Conservation (phyloP, 768 basidiomycete genomes). For the Candolleomyces eurysporus region DNA sequence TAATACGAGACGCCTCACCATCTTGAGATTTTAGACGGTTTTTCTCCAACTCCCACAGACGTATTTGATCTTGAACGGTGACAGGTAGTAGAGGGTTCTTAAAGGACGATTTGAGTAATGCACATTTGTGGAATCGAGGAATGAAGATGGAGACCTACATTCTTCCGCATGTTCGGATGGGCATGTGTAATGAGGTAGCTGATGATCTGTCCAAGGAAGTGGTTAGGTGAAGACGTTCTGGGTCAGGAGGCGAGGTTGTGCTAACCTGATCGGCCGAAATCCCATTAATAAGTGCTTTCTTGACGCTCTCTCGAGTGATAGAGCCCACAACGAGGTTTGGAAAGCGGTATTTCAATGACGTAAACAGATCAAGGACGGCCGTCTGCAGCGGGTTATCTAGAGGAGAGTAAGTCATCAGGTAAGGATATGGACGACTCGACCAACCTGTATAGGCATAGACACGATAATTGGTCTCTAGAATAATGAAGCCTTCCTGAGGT, state of each 20-base stretch:
- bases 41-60: conserved; percentile 95
- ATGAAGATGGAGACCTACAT: conserved; percentile 42
- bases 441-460: conserved; percentile 96
- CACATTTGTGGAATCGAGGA: conserved; percentile 13
- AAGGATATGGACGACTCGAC: conserved; percentile 19
- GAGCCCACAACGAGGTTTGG: conserved; percentile 96
- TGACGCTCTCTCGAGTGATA: conserved; percentile 93
- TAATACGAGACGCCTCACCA: conserved; percentile 48
- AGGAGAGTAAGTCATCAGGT: conserved; percentile 14
- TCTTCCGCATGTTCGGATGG: conserved; percentile 97
- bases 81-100: conserved; percentile 93
- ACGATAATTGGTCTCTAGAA: conserved; percentile 97
- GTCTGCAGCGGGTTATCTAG: conserved; percentile 94
- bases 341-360: conserved; percentile 90
- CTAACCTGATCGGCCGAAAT: conserved; percentile 94
- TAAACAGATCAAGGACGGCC: conserved; percentile 92
- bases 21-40: conserved; percentile 87
- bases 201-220: conserved; percentile 67
- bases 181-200: conserved; percentile 93
- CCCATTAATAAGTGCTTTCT: conserved; percentile 89
- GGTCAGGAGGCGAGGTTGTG: conserved; percentile 16
- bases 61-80: conserved; percentile 97
- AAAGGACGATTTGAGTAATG: conserved; percentile 16
- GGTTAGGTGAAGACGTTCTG: conserved; percentile 12
- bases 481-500: conserved; percentile 83